These are phyloP conservation scores for Carex littledalei DNA, from an alignment of 176 grass and related monocot genomes.

Conservation along the genomic window DNA sequence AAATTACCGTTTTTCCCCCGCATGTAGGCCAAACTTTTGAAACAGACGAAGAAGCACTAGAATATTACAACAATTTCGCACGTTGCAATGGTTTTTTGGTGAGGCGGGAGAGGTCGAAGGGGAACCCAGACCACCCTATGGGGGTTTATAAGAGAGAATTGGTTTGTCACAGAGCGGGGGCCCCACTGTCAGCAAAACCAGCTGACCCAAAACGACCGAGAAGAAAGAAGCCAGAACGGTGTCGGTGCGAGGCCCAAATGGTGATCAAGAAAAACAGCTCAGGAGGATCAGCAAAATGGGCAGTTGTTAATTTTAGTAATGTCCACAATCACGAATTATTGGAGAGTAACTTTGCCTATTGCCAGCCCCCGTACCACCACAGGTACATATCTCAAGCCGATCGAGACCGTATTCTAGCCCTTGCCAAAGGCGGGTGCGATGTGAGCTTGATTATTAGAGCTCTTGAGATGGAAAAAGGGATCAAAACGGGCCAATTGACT, in stretches of 20 bases:
- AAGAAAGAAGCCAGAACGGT: constrained; percentile 41
- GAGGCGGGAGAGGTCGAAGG: constrained; percentile 45
- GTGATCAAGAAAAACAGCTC: constrained; percentile 40
- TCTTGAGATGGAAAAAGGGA: constrained; percentile 41
- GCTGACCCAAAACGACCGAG: constrained; percentile 30
- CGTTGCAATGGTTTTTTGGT: constrained; percentile 35
- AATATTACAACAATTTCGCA: constrained; percentile 45
- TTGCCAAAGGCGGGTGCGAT: constrained; percentile 38
- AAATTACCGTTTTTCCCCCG: constrained; percentile 2
- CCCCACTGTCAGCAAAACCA: constrained; percentile 18
- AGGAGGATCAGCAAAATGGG: constrained; percentile 25
- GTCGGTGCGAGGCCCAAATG: constrained; percentile 49
- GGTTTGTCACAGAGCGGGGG: constrained; percentile 46
- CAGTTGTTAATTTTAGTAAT: constrained; percentile 43
- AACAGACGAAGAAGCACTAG: constrained; percentile 40
- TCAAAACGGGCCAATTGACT: constrained; percentile 30
- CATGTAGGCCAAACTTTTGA: constrained; percentile 43
- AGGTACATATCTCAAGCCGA: constrained; percentile 36
- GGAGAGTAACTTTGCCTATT: constrained; percentile 27
- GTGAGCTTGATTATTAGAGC: constrained; percentile 39
- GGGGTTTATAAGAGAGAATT: constrained; percentile 52
- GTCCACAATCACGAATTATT: constrained; percentile 45
- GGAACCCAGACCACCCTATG: constrained; percentile 43
- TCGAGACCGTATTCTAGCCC: constrained; percentile 37
- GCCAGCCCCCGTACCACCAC: constrained; percentile 12